These are phyloP conservation scores for Solanum dulcamara DNA, from an alignment of 257 asterid species.

Conservation along the genomic window DNA sequence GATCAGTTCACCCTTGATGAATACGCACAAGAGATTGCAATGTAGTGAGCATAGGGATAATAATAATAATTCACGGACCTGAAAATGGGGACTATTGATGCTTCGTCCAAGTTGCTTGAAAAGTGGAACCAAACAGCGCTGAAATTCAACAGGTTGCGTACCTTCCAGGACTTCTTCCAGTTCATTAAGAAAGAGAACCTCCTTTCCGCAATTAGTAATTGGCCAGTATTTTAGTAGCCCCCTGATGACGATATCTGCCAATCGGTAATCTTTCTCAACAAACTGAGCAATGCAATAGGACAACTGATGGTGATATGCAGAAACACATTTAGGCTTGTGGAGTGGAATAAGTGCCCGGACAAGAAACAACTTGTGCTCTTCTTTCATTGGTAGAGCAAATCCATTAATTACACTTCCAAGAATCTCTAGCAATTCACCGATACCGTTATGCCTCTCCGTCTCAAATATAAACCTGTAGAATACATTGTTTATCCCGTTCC, in stretches of 20 bases:
- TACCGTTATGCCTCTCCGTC: constrained; percentile 70
- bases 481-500: constrained; percentile 74
- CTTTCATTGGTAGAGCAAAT: constrained; percentile 89
- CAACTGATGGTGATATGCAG: constrained; percentile 69
- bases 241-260: constrained; percentile 62
- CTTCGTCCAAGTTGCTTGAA: constrained; percentile 70
- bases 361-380: constrained; percentile 83
- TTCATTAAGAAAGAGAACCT: constrained; percentile 83
- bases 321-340: constrained; percentile 65
- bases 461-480: constrained; percentile 72
- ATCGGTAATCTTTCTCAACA: constrained; percentile 80
- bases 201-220: constrained; percentile 74
- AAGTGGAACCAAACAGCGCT: constrained; percentile 76
- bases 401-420: constrained; percentile 87
- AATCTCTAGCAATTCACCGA: constrained; percentile 75
- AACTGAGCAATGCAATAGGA: constrained; percentile 66
- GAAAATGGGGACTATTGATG: constrained; percentile 80
- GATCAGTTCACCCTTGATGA: background rate
- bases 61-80: constrained; percentile 32
- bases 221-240: constrained; percentile 90
- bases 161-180: constrained; percentile 76
- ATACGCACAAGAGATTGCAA: background rate
- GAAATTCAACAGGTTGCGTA: constrained; percentile 69
- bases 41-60: background rate
- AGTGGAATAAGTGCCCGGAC: constrained; percentile 69